phyloP scores from a whole-genome alignment of 2,329 filamentous ascomycete species.

The Fusarium circinatum region DNA sequence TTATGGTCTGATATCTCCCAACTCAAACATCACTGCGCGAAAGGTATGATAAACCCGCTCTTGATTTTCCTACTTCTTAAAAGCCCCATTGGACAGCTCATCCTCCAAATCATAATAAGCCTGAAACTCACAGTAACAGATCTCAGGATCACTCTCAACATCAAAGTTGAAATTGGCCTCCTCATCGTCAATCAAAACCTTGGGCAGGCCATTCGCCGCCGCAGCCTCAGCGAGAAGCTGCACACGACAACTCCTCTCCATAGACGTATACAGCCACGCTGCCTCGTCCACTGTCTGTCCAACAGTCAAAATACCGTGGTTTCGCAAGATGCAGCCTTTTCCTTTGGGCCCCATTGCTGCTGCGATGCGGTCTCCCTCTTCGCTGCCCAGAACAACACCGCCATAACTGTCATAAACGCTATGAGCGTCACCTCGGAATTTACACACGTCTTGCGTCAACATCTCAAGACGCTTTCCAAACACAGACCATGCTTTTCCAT shows the following conservation, averaged over 20 bases:
- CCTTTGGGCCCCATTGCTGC: conserved; percentile 65
- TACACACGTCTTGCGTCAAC: conserved; percentile 73
- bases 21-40: background rate
- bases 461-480: conserved; percentile 74
- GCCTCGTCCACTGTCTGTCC: conserved; percentile 78
- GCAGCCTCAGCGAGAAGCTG: conserved; percentile 46
- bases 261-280: conserved; percentile 72
- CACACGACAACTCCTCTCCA: conserved; percentile 71
- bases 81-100: conserved; percentile 34
- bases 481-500: conserved; percentile 73
- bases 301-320: conserved; percentile 77
- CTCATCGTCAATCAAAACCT: conserved; percentile 54
- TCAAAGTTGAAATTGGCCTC: conserved; percentile 53
- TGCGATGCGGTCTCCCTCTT: conserved; percentile 73
- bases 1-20: background rate
- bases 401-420: conserved; percentile 69
- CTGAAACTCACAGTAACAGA: conserved; percentile 44
- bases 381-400: conserved; percentile 63
- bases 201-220: conserved; percentile 44
- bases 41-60: rapidly evolving
- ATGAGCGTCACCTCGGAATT: conserved; percentile 70
- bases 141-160: conserved; percentile 41
- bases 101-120: conserved; percentile 44
- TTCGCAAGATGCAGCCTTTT: conserved; percentile 72
- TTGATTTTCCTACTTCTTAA: conserved; percentile 30